Conservation (phyloP, 2,329 filamentous ascomycete species). For the Ophiocordyceps camponoti-saundersi region DNA sequence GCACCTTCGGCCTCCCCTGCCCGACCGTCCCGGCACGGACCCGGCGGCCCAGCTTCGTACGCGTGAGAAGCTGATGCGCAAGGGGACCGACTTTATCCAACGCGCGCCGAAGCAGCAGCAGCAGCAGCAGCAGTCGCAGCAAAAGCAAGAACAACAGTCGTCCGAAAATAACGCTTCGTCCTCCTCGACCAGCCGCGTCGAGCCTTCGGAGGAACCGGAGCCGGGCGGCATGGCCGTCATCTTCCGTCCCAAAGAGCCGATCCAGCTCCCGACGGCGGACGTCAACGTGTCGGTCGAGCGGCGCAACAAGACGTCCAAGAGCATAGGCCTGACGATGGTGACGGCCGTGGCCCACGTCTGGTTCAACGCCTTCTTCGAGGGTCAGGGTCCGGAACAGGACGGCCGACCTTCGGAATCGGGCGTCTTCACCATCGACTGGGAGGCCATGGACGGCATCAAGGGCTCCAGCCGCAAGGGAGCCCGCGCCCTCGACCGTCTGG, state of each 20-base stretch:
- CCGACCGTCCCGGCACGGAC: not conserved
- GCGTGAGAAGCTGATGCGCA: conserved; percentile 10
- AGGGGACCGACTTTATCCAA: conserved; percentile 16
- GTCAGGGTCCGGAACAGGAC: conserved; percentile 50
- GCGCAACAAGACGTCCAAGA: conserved; percentile 60
- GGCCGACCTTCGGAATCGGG: conserved; percentile 52
- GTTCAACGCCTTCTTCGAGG: conserved; percentile 94
- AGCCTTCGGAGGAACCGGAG: conserved; percentile 22
- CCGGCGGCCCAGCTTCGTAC: conserved; percentile 2
- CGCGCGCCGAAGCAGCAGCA: conserved; percentile 3
- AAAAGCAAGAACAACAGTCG: not conserved
- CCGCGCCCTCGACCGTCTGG: conserved; percentile 62
- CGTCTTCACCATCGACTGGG: conserved; percentile 41
- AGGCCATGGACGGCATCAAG: conserved; percentile 82
- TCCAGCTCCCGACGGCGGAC: conserved; percentile 66
- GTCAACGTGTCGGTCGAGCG: conserved; percentile 83
- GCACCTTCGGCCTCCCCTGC: not conserved
- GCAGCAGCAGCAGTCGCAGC: not conserved
- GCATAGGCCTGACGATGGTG: conserved; percentile 73
- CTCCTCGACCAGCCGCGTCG: not conserved
- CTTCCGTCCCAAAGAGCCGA: conserved; percentile 50
- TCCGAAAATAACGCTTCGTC: not conserved
- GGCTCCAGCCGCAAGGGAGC: conserved; percentile 71
- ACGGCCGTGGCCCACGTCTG: conserved; percentile 88
- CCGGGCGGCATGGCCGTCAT: conserved; percentile 57